phyloP scores from a whole-genome alignment of 768 basidiomycete genomes.

The Suillus lakei region DNA sequence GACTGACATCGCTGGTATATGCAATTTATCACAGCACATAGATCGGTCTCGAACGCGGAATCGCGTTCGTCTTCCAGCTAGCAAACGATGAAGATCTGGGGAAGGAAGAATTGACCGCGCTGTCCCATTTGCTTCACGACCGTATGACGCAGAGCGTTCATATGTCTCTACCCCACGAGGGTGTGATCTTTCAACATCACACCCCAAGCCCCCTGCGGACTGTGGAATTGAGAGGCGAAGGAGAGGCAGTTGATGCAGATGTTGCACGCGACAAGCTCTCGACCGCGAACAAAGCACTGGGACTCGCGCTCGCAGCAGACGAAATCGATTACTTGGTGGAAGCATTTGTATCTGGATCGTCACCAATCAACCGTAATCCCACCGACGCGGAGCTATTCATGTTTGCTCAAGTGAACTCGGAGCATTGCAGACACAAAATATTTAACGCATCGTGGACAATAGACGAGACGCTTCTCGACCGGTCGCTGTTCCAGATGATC shows the following conservation, averaged over 20 bases:
- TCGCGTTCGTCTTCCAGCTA: slow-evolving; percentile 66
- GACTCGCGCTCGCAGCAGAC: slow-evolving; percentile 86
- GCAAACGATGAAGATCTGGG: slow-evolving; percentile 45
- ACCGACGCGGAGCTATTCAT: slow-evolving; percentile 99
- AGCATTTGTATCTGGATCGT: slow-evolving; percentile 77
- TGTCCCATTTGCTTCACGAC: slow-evolving; percentile 84
- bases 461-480: slow-evolving; percentile 65
- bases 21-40: slow-evolving; percentile 74
- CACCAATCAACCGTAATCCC: slow-evolving; percentile 79
- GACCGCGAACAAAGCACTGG: slow-evolving; percentile 80
- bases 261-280: slow-evolving; percentile 68
- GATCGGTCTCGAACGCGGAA: slow-evolving; percentile 89
- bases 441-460: slow-evolving; percentile 98
- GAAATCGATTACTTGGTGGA: slow-evolving; percentile 93
- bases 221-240: slow-evolving; percentile 57
- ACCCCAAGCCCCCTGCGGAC: slow-evolving; percentile 70
- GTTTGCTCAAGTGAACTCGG: slow-evolving; percentile 99
- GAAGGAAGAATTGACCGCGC: slow-evolving; percentile 50
- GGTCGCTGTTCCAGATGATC: slow-evolving; percentile 95
- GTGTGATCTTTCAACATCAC: slow-evolving; percentile 61
- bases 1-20: slow-evolving; percentile 90
- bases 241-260: slow-evolving; percentile 25
- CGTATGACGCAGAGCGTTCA: slow-evolving; percentile 93
- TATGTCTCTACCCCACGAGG: slow-evolving; percentile 59
- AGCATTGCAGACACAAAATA: slow-evolving; percentile 99